Base-by-base conservation (phyloP, 1,284 basidiomycete species). In the Papiliotrema flavescens region DNA sequence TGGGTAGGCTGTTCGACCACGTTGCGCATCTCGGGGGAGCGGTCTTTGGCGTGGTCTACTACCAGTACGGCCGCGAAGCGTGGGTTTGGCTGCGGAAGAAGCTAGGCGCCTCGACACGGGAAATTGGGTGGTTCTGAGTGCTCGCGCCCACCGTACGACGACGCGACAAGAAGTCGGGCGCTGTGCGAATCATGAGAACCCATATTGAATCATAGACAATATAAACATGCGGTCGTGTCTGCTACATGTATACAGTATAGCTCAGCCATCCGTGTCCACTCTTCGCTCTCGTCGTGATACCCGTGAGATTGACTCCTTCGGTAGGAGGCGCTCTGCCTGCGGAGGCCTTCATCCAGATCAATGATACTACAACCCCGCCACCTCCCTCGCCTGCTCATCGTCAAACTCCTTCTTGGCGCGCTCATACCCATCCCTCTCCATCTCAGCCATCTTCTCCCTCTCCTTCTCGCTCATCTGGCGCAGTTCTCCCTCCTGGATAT, bases 11-110 rank as follows among this genome's bases (percentile, higher is more conserved):
- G 57, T 75, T 77, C 49, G 74, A 77, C 54, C 75, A 77, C 56
- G 71, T 77, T 37, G 76, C 76, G 0, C 76, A 77, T 67, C 63
- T 77, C 4, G 64, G 64, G 3, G 76, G 76, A 42, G 76, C 76
- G 2, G 26, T 68, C 2, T 76, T 76, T 48, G 76, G 76, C n/a
- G 60, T 72, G 43, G 19, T 72, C 13, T 77, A 77, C 61, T 76
- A 67, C 53, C 46, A 56, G 11, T 62, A 63, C 14, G 76, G 76
- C 4, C 54, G 66, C 51, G 40, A 53, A 41, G 32, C 36, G 2
- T 53, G 51, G 51, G 14, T 36, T 2, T 51, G 50, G 50, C 9
- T 51, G 15, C 17, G 35, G 49, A 39, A 6, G 56, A 52, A 26
- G 58, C 34, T 39, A 51, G 40, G 7, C 53, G 57, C 15, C 54